Base-by-base conservation (phyloP, 2,329 filamentous ascomycete species). In the Fonsecaea multimorphosa region DNA sequence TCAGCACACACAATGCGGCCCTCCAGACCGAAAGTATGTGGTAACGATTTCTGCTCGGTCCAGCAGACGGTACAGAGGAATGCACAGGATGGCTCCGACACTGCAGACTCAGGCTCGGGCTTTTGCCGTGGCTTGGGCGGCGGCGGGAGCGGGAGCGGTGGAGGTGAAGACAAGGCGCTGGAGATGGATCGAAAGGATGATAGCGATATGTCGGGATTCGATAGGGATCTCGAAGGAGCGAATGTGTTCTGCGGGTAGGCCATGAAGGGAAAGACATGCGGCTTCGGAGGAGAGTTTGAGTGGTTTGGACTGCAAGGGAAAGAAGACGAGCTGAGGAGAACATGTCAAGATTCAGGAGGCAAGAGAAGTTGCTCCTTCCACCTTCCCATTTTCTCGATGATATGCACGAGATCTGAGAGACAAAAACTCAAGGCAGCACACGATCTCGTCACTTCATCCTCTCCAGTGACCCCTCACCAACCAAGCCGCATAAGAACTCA, bases 381-480 rank as follows among this genome's bases (percentile, higher is more conserved):
- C 9, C 22, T 24, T 40, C 16, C 51, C 27, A 31, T 32, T 24
- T 46, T 9, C 31, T 27, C 31, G 12, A 14, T 9, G 29, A 46
- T 1, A 38, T 16, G 22, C 36, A 31, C n/a, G n/a, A n/a, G n/a
- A n/a, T n/a, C n/a, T n/a, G n/a, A n/a, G n/a, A n/a, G n/a, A n/a
- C n/a, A n/a, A n/a, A n/a, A n/a, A n/a, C n/a, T n/a, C n/a, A n/a
- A n/a, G n/a, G n/a, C n/a, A n/a, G n/a, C n/a, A n/a, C n/a, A n/a
- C n/a, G n/a, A n/a, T n/a, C n/a, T n/a, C n/a, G n/a, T n/a, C n/a
- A n/a, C n/a, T n/a, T n/a, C n/a, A 76, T 46, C 70, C 72, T 16
- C 73, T 72, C 75, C 75, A 77, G 56, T 73, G 75, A 29, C 74
- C 72, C 66, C 71, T 75, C 12, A 73, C 73, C 32, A 77, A 68